These are phyloP conservation scores for Gnomoniopsis smithogilvyi DNA, from an alignment of 2,329 filamentous ascomycete genomes.

Conservation along the genomic window DNA sequence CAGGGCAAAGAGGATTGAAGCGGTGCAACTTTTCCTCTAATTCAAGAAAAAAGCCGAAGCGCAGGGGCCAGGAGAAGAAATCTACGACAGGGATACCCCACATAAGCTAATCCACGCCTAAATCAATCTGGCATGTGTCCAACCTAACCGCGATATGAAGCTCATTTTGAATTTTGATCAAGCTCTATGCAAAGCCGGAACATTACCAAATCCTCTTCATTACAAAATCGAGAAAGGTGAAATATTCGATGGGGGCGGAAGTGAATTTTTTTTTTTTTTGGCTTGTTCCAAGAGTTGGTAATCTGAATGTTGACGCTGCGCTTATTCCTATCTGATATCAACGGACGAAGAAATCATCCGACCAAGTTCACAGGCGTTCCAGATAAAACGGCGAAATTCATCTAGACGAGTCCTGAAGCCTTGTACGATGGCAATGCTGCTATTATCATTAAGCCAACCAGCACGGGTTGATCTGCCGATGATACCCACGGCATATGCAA, in stretches of 20 bases:
- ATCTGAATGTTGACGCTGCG: no score
- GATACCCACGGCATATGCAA: neutral
- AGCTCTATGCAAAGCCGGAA: neutral
- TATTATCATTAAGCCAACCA: no score
- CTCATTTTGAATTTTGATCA: neutral
- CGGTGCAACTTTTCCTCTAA: neutral
- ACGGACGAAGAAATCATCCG: no score
- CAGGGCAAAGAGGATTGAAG: neutral
- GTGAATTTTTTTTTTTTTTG: no score
- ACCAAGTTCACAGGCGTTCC: neutral
- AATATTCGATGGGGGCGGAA: no score
- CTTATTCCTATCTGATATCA: no score
- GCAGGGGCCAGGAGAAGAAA: neutral
- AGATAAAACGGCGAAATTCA: neutral
- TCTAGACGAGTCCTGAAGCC: neutral
- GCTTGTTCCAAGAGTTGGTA: no score
- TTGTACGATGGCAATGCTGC: neutral
- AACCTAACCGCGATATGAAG: neutral
- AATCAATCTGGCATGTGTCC: neutral
- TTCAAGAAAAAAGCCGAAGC: neutral
- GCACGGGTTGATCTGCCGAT: no score
- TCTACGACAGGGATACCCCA: neutral
- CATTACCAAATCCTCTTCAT: no score
- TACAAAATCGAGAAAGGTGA: no score
- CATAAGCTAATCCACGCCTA: neutral